A percentile compares a stretch with the other conserved stretches of the same genome.
phyloP scores from a whole-genome alignment of 345 rosid genomes.

The Isatis tinctoria region DNA sequence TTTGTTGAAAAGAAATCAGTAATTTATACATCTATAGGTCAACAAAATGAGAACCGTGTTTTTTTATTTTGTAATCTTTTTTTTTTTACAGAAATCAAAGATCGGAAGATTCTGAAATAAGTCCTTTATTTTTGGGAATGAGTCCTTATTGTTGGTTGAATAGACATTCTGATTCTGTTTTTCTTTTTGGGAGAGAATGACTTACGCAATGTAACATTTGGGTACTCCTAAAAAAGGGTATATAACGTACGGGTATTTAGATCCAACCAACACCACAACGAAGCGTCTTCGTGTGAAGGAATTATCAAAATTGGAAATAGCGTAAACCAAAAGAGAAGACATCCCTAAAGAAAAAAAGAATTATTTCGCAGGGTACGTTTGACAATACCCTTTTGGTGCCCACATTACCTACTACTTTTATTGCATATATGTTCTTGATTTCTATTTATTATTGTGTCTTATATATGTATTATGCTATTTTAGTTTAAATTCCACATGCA shows the following conservation, averaged over 20 bases:
- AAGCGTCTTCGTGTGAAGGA: conserved; percentile 21
- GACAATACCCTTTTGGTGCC: conserved; percentile 9
- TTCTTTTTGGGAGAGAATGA: background rate
- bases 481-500: conserved; percentile 9
- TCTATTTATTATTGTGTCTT: background rate
- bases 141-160: background rate
- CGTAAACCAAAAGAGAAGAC: conserved; percentile 23
- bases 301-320: conserved; percentile 17
- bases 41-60: no score
- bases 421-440: background rate
- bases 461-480: background rate
- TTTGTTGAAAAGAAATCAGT: no score
- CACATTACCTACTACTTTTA: conserved; percentile 6
- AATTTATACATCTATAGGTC: no score
- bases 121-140: background rate
- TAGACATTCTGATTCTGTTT: background rate
- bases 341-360: background rate
- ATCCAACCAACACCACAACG: conserved; percentile 20
- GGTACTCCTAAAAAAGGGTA: background rate
- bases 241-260: background rate
- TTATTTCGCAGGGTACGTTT: background rate
- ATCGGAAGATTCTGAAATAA: background rate
- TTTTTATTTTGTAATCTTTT: background rate
- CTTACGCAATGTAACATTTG: background rate
- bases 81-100: background rate